These are phyloP conservation scores for Teratosphaeriaceae sp. DNA, from an alignment of 2,329 filamentous ascomycete genomes.

Conservation along the genomic window DNA sequence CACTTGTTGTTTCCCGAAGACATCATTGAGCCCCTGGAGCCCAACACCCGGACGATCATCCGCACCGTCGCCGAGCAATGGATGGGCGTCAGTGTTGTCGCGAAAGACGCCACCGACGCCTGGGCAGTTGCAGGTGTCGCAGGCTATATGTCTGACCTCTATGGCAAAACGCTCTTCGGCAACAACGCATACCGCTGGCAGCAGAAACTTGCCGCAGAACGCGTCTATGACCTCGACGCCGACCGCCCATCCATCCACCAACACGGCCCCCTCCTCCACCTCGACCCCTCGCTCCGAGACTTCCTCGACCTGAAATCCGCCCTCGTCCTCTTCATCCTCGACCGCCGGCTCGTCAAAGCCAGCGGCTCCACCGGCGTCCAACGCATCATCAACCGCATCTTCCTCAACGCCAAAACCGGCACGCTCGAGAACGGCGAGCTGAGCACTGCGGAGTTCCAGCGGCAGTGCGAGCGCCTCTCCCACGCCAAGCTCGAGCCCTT, in stretches of 20 bases:
- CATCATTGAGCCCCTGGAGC: conserved; percentile 77
- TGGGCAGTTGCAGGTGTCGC: conserved; percentile 89
- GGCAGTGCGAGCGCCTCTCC: conserved; percentile 79
- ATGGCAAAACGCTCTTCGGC: conserved; percentile 83
- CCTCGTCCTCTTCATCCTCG: conserved; percentile 86
- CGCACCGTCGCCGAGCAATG: conserved; percentile 86
- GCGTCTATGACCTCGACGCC: conserved; percentile 72
- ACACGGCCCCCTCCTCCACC: conserved; percentile 67
- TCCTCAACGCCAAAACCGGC: conserved; percentile 79
- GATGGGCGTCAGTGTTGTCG: conserved; percentile 87
- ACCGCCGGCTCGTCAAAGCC: conserved; percentile 82
- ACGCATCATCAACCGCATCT: conserved; percentile 76
- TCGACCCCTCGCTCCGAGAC: conserved; percentile 79
- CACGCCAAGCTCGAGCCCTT: conserved; percentile 84
- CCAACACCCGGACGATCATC: conserved; percentile 72
- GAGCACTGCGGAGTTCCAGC: conserved; percentile 69
- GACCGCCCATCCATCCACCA: conserved; percentile 75
- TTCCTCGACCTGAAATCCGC: conserved; percentile 90
- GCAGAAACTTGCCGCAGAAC: conserved; percentile 78
- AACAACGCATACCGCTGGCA: conserved; percentile 93
- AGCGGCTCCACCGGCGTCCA: conserved; percentile 78
- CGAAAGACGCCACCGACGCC: conserved; percentile 70
- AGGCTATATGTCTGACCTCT: conserved; percentile 91
- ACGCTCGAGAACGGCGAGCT: conserved; percentile 65
- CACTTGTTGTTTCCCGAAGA: conserved; percentile 77